phyloP scores from a whole-genome alignment of 306 rosid species.

The Gynostemma pentaphyllum region DNA sequence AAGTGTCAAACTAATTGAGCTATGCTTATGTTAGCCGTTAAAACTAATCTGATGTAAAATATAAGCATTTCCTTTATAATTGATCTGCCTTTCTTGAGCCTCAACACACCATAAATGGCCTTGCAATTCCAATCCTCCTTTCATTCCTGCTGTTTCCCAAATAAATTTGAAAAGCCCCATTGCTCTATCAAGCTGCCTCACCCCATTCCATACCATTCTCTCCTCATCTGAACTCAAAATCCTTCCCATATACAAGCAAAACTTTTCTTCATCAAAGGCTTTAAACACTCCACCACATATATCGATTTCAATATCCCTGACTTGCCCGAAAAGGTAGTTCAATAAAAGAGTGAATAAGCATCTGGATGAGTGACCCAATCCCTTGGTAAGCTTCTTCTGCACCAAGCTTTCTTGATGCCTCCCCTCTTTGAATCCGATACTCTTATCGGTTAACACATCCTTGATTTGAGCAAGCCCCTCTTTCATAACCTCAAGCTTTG shows the following conservation, averaged over 20 bases:
- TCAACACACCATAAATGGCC: slow-evolving; percentile 87
- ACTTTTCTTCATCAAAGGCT: slow-evolving; percentile 23
- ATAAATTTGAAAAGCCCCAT: slow-evolving; percentile 70
- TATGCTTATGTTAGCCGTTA: too few species aligned
- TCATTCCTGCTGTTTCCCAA: slow-evolving; percentile 73
- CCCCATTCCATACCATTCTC: slow-evolving; percentile 52
- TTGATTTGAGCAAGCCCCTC: slow-evolving; percentile 75
- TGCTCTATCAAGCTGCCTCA: slow-evolving; percentile 67
- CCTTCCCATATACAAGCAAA: slow-evolving; percentile 62
- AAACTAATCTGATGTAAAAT: slow-evolving; percentile 49
- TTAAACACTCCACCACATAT: slow-evolving; percentile 51
- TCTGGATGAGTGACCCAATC: slow-evolving; percentile 67
- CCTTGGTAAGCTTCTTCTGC: slow-evolving; percentile 69
- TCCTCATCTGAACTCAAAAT: slow-evolving; percentile 64
- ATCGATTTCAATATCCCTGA: slow-evolving; percentile 65
- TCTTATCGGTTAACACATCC: slow-evolving; percentile 49
- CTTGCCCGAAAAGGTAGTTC: slow-evolving; percentile 51
- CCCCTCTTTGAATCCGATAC: slow-evolving; percentile 59
- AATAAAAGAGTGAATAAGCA: slow-evolving; percentile 74
- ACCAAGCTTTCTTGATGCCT: slow-evolving; percentile 54
- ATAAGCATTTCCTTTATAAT: slow-evolving; percentile 52
- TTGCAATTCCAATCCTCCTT: slow-evolving; percentile 53
- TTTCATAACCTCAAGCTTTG: slow-evolving; percentile 64
- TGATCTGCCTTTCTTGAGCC: slow-evolving; percentile 38
- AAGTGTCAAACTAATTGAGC: too few species aligned